Base-by-base conservation (phyloP, 2,329 filamentous ascomycete species). In the Trichoderma guizhouense region DNA sequence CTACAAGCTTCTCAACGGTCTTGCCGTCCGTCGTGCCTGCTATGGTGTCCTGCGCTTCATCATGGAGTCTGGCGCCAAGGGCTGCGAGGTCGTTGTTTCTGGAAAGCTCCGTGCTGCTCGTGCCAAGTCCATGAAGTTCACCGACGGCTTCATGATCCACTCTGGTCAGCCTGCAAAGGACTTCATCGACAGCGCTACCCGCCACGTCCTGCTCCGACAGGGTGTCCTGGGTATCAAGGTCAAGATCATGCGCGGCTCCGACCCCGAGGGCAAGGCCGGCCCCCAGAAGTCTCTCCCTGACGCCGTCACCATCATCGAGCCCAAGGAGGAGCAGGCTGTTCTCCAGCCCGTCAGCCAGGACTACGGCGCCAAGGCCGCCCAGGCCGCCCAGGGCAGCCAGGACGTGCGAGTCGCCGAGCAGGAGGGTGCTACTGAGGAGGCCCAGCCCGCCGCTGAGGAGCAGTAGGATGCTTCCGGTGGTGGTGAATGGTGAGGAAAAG, bases 101-200 rank as follows among this genome's bases (percentile, higher is more conserved):
- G 96, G 96, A 86, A 99, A 99, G 92, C 93, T 99, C 81, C 92
- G 96, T 83, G 96, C 96, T 85, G 96, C 96, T 82, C 94, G 96
- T 90, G 96, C 96, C 87, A 99, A 99, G 94, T 94, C 90, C 88
- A 99, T 99, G 96, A 99, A 99, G 92, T 99, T 99, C 92, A 99
- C 96, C 86, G 95, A 99, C 86, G 96, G 96, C 85, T 99, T 99
- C 94, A 99, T 99, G 96, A 99, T 99, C 88, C 96, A 99, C 93
- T 99, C 96, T 82, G 96, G 96, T 88, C 96, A 99, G 86, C 96
- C 96, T 83, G 96, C 95, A 83, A 95, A 97, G 88, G 96, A 99
- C 88, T 99, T 99, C 89, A 99, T 99, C 85, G 96, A 99, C 90
- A 90, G 88, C 82, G 97, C 97, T 80, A 98, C 96, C 82, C 96